Conservation (phyloP, 306 rosid genomes). For the Gastrolobium bilobum region DNA sequence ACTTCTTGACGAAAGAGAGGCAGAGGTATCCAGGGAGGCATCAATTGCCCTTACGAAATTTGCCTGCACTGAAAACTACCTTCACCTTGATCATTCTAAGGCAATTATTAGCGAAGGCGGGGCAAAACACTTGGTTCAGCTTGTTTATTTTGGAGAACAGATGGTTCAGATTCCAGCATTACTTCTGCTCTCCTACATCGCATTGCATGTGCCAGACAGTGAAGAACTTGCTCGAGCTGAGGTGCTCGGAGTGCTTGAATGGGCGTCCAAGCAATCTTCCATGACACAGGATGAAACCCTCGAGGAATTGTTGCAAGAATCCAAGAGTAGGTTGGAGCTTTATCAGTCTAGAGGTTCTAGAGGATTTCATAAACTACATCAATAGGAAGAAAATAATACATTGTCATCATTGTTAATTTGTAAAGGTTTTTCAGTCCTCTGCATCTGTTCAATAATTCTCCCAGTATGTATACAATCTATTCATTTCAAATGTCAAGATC, state of each 20-base stretch:
- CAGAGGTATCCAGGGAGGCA: slow-evolving; percentile 76
- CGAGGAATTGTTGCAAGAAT: slow-evolving; percentile 70
- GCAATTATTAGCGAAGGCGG: slow-evolving; percentile 88
- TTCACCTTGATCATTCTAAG: slow-evolving; percentile 82
- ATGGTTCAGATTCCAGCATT: slow-evolving; percentile 74
- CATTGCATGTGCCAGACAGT: slow-evolving; percentile 89
- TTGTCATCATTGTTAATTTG: slow-evolving; percentile 27
- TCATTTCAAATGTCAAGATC: slow-evolving; percentile 30
- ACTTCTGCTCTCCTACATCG: slow-evolving; percentile 78
- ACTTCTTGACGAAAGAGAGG: slow-evolving; percentile 87
- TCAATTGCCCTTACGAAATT: slow-evolving; percentile 79
- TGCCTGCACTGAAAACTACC: slow-evolving; percentile 78
- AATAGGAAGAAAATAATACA: slow-evolving; percentile 36
- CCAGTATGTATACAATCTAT: slow-evolving; percentile 57
- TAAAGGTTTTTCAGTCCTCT: slow-evolving; percentile 37
- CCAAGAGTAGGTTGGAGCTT: slow-evolving; percentile 84
- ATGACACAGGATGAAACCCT: slow-evolving; percentile 64
- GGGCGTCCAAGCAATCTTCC: slow-evolving; percentile 88
- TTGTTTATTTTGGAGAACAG: slow-evolving; percentile 88
- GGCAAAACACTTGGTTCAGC: slow-evolving; percentile 82
- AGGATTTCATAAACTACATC: slow-evolving; percentile 67
- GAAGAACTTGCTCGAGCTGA: slow-evolving; percentile 83
- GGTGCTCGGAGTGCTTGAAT: slow-evolving; percentile 82
- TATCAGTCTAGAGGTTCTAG: slow-evolving; percentile 90
- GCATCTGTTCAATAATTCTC: slow-evolving; percentile 46